These are phyloP conservation scores for Emergomyces pasteurianus DNA, from an alignment of 2,329 filamentous ascomycete species.

Conservation along the genomic window DNA sequence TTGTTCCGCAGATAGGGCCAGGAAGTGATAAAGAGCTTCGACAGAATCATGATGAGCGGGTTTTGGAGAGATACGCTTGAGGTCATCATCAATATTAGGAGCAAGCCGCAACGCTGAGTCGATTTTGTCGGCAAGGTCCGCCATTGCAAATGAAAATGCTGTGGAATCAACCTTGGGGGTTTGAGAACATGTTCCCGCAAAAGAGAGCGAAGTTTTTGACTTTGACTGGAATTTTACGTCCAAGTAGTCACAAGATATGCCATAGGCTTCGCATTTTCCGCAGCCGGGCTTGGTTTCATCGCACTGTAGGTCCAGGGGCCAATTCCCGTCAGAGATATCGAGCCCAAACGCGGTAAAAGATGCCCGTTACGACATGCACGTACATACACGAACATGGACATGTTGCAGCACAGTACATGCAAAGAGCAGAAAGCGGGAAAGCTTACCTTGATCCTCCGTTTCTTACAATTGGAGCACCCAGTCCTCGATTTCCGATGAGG, in stretches of 20 bases:
- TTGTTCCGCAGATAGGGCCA: slow-evolving; percentile 10
- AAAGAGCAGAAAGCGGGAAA: neutral
- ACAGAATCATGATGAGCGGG: slow-evolving; percentile 7
- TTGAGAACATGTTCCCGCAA: slow-evolving; percentile 7
- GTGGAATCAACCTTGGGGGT: neutral
- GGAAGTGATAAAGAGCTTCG: slow-evolving; percentile 21
- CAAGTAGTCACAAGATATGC: slow-evolving; percentile 20
- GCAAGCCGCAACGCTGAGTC: slow-evolving; percentile 15
- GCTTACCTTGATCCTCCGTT: slow-evolving; percentile 25
- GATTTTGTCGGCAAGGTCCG: slow-evolving; percentile 10
- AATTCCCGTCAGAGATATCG: neutral
- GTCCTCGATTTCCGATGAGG: slow-evolving; percentile 25
- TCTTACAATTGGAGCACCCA: slow-evolving; percentile 25
- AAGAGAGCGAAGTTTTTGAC: neutral
- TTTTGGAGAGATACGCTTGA: neutral
- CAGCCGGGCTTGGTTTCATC: slow-evolving; percentile 25
- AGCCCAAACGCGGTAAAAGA: neutral
- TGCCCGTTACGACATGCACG: neutral
- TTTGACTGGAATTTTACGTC: slow-evolving; percentile 2
- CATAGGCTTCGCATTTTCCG: slow-evolving; percentile 20
- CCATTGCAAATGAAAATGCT: slow-evolving; percentile 4
- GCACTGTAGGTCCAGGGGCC: slow-evolving; percentile 14
- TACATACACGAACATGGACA: neutral
- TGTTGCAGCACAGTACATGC: neutral
- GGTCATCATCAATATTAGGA: neutral